A percentile compares a stretch with the other conserved stretches of the same genome.
These are phyloP conservation scores for Tarenaya hassleriana DNA, from an alignment of 345 rosid species.

Conservation along the genomic window DNA sequence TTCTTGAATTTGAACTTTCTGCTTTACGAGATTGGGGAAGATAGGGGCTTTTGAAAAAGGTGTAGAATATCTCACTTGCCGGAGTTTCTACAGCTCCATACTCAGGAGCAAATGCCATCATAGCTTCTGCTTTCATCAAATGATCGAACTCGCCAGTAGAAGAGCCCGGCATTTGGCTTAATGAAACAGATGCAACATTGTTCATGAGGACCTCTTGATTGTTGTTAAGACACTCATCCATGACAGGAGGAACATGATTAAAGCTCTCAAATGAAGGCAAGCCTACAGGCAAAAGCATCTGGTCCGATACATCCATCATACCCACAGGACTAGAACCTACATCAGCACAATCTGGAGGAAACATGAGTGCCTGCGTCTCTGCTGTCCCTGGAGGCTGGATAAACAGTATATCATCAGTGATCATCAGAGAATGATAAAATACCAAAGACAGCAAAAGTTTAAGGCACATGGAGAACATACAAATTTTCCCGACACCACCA, in stretches of 20 bases:
- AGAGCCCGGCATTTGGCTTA: slow-evolving; percentile 38
- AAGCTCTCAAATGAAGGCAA: slow-evolving; percentile 80
- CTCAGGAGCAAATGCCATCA: slow-evolving; percentile 91
- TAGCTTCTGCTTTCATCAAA: slow-evolving; percentile 89
- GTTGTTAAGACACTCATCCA: slow-evolving; percentile 61
- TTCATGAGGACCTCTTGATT: slow-evolving; percentile 54
- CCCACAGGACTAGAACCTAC: slow-evolving; percentile 73
- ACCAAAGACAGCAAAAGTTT: background rate
- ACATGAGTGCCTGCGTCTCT: slow-evolving; percentile 78
- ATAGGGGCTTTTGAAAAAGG: slow-evolving; percentile 77
- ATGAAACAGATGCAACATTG: slow-evolving; percentile 43
- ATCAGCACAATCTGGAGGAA: slow-evolving; percentile 82
- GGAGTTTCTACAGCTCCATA: slow-evolving; percentile 93
- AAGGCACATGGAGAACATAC: slow-evolving; percentile 9
- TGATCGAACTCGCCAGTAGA: slow-evolving; percentile 77
- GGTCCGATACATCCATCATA: slow-evolving; percentile 73
- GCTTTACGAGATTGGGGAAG: slow-evolving; percentile 62
- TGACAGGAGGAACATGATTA: slow-evolving; percentile 51
- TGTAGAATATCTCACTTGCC: slow-evolving; percentile 49
- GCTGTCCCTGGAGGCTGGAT: slow-evolving; percentile 99
- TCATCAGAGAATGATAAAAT: slow-evolving; percentile 21
- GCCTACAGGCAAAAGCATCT: slow-evolving; percentile 67
- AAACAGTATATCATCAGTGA: slow-evolving; percentile 26
- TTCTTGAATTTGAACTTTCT: slow-evolving; percentile 67
- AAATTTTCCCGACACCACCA: slow-evolving; percentile 4